Evolutionary conservation across 768 basidiomycete species (phyloP).

Genomic region (Inosperma sp.): DNA sequence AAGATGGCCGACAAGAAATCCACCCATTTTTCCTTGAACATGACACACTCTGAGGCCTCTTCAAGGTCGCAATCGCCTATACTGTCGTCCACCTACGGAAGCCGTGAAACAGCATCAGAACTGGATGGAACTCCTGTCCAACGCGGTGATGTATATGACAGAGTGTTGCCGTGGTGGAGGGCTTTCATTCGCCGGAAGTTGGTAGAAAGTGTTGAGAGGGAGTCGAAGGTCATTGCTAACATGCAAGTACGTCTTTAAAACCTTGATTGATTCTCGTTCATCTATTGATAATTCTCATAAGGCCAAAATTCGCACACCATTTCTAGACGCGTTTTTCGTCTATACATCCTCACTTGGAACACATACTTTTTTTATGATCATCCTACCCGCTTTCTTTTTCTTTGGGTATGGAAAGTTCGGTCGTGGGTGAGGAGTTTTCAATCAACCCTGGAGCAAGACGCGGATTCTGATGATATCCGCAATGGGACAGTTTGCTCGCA

Average conservation of each 20-base stretch:
- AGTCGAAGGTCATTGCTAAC: constrained; percentile 55
- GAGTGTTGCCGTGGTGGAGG: constrained; percentile 61
- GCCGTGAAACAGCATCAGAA: constrained; percentile 11
- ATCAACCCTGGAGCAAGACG: not conserved
- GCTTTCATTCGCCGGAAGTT: constrained; percentile 52
- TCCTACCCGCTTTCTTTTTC: constrained; percentile 83
- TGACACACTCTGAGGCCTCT: constrained; percentile 29
- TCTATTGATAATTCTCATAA: constrained; percentile 17
- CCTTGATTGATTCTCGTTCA: not conserved
- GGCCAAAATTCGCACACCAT: constrained; percentile 56
- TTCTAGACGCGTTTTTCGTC: constrained; percentile 78
- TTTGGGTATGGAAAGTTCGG: constrained; percentile 75
- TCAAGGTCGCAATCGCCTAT: constrained; percentile 33
- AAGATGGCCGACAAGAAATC: constrained; percentile 13
- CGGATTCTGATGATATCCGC: not conserved
- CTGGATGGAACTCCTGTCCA: constrained; percentile 26
- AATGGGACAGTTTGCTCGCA: constrained; percentile 49
- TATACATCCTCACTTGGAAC: constrained; percentile 77
- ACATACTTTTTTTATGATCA: constrained; percentile 91
- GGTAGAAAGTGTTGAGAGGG: constrained; percentile 49
- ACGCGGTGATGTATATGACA: constrained; percentile 57
- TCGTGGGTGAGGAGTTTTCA: constrained; percentile 52
- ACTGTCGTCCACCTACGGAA: constrained; percentile 15
- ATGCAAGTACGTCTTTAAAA: constrained; percentile 53
- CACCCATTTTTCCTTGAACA: constrained; percentile 29